Conservation (phyloP, 805 yeast species). For the Kuraishia capsulata region DNA sequence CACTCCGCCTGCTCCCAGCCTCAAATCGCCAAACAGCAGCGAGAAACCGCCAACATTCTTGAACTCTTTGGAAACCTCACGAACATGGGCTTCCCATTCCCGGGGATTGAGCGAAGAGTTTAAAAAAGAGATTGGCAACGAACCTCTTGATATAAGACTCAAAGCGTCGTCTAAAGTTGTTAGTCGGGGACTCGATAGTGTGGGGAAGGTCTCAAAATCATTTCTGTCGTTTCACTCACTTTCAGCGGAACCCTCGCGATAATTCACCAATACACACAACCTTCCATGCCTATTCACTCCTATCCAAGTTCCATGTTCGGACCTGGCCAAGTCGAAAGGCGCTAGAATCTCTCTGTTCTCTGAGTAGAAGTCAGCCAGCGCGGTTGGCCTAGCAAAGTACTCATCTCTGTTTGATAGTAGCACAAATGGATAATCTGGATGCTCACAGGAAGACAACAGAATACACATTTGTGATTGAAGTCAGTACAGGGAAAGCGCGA, state of each 20-base stretch:
- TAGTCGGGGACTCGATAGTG: too few species aligned
- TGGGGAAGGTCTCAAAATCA: too few species aligned
- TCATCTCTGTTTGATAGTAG: slow-evolving; percentile 86
- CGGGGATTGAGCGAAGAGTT: slow-evolving; percentile 14
- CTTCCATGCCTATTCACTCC: slow-evolving; percentile 51
- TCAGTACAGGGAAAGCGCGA: too few species aligned
- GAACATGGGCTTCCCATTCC: slow-evolving; percentile 34
- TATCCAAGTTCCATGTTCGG: slow-evolving; percentile 87
- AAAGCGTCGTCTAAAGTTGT: slow-evolving; percentile 2
- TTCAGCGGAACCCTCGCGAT: too few species aligned
- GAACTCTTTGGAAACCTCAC: slow-evolving; percentile 16
- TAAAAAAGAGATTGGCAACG: slow-evolving; percentile 30
- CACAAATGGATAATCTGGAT: slow-evolving; percentile 68
- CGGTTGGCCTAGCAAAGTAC: slow-evolving; percentile 64
- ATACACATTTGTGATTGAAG: slow-evolving; percentile 67
- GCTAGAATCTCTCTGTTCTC: slow-evolving; percentile 30
- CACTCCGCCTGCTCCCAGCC: too few species aligned
- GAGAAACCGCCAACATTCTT: slow-evolving; percentile 53
- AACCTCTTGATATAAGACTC: slow-evolving; percentile 34
- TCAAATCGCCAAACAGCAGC: slow-evolving; percentile 44
- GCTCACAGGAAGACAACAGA: slow-evolving; percentile 53
- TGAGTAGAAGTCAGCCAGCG: slow-evolving; percentile 35
- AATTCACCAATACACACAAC: slow-evolving; percentile 70
- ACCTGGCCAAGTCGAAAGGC: slow-evolving; percentile 67
- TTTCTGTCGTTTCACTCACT: too few species aligned